These are phyloP conservation scores for Rhodotorula taiwanensis DNA, from an alignment of 768 basidiomycete species.

Conservation along the genomic window DNA sequence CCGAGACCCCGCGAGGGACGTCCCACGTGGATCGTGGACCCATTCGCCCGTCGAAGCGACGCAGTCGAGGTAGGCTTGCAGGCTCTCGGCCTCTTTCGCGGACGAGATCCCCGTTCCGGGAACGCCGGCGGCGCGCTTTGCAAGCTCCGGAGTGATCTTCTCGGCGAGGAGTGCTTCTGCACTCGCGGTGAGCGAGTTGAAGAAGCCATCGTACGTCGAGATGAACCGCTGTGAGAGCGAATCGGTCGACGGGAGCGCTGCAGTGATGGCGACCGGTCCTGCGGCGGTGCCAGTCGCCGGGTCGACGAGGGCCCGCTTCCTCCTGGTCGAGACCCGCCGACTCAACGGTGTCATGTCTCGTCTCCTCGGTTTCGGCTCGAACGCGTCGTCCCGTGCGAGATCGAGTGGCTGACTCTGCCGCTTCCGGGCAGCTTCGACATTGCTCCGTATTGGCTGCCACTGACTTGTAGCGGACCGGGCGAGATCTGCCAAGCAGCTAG, in stretches of 20 bases:
- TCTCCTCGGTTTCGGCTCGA: too few relatives aligned
- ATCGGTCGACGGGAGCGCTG: not conserved
- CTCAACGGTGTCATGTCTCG: too few relatives aligned
- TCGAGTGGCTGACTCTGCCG: too few relatives aligned
- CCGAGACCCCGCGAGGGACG: not conserved
- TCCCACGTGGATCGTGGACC: slow-evolving; percentile 33
- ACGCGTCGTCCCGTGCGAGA: not conserved
- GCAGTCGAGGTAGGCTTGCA: slow-evolving; percentile 40
- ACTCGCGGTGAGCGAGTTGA: slow-evolving; percentile 7
- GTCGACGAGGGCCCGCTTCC: too few relatives aligned
- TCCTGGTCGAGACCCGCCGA: too few relatives aligned
- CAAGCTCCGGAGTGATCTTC: not conserved
- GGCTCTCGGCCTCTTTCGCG: slow-evolving; percentile 1
- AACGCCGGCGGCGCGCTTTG: slow-evolving; percentile 16
- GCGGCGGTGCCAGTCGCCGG: not conserved
- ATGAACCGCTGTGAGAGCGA: not conserved
- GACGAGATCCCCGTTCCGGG: slow-evolving; percentile 35
- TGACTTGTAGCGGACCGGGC: too few relatives aligned
- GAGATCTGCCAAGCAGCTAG: too few relatives aligned
- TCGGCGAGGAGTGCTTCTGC: not conserved
- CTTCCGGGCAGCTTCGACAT: too few relatives aligned
- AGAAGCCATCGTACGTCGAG: not conserved
- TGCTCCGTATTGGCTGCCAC: too few relatives aligned
- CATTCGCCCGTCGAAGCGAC: slow-evolving; percentile 20
- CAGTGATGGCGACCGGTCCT: not conserved